phyloP scores from a whole-genome alignment of 768 basidiomycete species.

The Harrya chromipes region DNA sequence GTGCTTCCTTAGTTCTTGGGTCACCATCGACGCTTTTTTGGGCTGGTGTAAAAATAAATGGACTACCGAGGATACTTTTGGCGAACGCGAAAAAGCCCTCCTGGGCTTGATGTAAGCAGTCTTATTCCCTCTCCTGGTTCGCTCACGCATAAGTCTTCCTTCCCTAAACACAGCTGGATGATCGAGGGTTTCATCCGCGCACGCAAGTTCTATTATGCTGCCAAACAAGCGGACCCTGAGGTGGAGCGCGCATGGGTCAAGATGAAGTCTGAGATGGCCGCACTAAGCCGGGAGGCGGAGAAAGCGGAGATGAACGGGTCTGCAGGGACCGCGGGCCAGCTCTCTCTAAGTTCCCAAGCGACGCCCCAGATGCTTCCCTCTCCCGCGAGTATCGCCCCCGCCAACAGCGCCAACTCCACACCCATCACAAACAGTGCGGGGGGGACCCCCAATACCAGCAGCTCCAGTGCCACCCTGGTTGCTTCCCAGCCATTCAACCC shows the following conservation, averaged over 20 bases:
- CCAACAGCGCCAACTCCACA: conserved; percentile 74
- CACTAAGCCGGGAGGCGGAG: conserved; percentile 33
- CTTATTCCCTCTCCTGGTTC: conserved; percentile 12
- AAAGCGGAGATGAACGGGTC: conserved; percentile 34
- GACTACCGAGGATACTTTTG: conserved; percentile 40
- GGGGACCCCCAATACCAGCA: conserved; percentile 48
- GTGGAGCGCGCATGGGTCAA: conserved; percentile 34
- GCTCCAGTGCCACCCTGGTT: conserved; percentile 21
- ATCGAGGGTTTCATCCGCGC: conserved; percentile 71
- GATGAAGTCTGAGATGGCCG: conserved; percentile 33
- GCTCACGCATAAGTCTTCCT: conserved; percentile 24
- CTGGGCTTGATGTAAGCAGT: conserved; percentile 75
- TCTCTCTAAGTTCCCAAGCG: conserved; percentile 30
- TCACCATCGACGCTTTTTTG: conserved; percentile 66
- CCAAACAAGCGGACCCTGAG: conserved; percentile 33
- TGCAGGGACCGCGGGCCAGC: conserved; percentile 24
- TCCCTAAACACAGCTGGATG: conserved; percentile 57
- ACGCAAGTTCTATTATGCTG: conserved; percentile 45
- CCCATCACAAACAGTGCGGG: conserved; percentile 57
- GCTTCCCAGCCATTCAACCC: conserved; percentile 26
- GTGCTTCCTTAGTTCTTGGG: conserved; percentile 64
- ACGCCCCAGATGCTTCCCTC: conserved; percentile 80
- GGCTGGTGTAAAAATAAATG: conserved; percentile 72
- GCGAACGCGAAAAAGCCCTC: conserved; percentile 56
- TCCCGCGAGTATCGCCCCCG: conserved; percentile 63